Conservation (phyloP, 2,329 filamentous ascomycete genomes). For the Hyphodiscus sp. region DNA sequence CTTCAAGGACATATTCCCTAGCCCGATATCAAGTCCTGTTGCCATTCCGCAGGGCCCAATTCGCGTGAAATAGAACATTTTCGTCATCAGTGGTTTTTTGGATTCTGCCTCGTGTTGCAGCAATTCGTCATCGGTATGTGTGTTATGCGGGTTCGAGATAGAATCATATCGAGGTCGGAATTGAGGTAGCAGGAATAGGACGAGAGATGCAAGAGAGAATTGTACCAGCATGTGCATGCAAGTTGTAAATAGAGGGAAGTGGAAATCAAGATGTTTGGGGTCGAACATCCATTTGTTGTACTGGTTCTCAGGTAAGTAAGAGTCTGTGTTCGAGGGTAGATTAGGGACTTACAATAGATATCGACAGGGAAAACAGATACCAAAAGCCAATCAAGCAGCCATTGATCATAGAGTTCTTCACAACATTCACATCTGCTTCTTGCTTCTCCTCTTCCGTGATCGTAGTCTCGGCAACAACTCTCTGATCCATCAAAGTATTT, state of each 20-base stretch:
- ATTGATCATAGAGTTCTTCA: constrained; percentile 66
- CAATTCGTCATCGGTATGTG: constrained; percentile 25
- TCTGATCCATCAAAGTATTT: constrained; percentile 63
- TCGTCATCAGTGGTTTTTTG: constrained; percentile 63
- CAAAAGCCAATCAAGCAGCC: constrained; percentile 76
- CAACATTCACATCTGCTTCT: constrained; percentile 67
- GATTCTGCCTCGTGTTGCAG: constrained; percentile 25
- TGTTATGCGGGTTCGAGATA: constrained; percentile 28
- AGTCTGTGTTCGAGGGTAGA: not conserved
- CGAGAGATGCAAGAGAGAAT: constrained; percentile 68
- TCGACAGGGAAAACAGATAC: constrained; percentile 87
- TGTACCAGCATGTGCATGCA: constrained; percentile 95
- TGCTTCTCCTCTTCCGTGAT: constrained; percentile 67
- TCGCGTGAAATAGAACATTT: constrained; percentile 84
- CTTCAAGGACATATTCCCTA: constrained; percentile 92
- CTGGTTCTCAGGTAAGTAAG: constrained; percentile 36
- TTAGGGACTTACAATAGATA: constrained; percentile 66
- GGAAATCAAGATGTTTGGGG: constrained; percentile 75
- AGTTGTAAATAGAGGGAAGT: constrained; percentile 92
- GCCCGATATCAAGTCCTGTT: constrained; percentile 89
- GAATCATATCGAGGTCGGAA: constrained; percentile 59
- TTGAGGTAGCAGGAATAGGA: constrained; percentile 77
- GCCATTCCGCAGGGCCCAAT: constrained; percentile 88
- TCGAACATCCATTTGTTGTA: constrained; percentile 99
- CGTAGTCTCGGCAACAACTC: constrained; percentile 53